A percentile compares a stretch with the other conserved stretches of the same genome.
Conservation (phyloP, 2,329 filamentous ascomycete genomes). For the Aureobasidium sp. region DNA sequence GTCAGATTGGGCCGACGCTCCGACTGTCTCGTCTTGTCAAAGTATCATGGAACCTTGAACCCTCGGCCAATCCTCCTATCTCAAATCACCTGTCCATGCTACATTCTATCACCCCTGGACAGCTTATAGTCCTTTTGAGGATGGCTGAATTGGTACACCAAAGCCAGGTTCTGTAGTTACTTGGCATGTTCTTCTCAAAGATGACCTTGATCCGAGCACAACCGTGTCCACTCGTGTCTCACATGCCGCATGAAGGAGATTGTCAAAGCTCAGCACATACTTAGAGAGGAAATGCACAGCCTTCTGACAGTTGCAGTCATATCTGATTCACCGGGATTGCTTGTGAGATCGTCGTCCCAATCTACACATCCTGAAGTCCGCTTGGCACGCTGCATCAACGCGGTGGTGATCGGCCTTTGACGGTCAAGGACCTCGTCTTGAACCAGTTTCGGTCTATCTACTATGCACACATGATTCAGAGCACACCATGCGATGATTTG, state of each 20-base stretch:
- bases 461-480: background rate
- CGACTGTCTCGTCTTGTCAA: background rate
- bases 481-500: background rate
- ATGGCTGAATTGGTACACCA: background rate
- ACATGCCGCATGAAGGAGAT: background rate
- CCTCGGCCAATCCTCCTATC: background rate
- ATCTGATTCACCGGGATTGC: background rate
- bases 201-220: background rate
- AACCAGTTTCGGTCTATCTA: background rate
- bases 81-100: background rate
- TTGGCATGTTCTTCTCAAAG: background rate
- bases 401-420: background rate
- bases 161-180: background rate
- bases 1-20: constrained; percentile 7
- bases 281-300: background rate
- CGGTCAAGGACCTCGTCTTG: background rate
- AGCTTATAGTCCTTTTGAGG: background rate
- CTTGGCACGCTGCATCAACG: background rate
- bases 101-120: background rate
- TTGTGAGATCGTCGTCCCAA: background rate
- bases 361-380: background rate
- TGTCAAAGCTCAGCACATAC: background rate
- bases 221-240: background rate
- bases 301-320: background rate
- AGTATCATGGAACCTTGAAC: background rate